Conservation (phyloP, 768 basidiomycete genomes). For the Phanerochaete carnosa region DNA sequence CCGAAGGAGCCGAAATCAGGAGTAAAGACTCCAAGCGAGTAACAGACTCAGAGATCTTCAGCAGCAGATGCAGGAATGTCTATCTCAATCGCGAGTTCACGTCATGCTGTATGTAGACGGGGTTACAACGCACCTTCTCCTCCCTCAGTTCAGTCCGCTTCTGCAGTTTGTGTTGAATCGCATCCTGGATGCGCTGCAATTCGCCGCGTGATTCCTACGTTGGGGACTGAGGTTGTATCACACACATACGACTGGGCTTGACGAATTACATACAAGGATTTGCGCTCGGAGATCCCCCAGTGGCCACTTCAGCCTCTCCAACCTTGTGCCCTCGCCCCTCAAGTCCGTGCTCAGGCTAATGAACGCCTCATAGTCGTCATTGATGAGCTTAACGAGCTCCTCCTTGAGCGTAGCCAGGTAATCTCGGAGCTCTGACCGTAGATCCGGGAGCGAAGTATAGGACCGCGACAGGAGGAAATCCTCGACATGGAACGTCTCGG, state of each 20-base stretch:
- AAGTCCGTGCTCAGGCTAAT: slow-evolving; percentile 94
- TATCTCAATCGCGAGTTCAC: slow-evolving; percentile 24
- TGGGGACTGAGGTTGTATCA: neutral
- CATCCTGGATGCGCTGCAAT: slow-evolving; percentile 64
- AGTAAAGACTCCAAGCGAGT: slow-evolving; percentile 85
- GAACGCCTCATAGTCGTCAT: slow-evolving; percentile 97
- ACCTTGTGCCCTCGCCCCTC: slow-evolving; percentile 74
- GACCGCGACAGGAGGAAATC: slow-evolving; percentile 84
- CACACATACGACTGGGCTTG: neutral
- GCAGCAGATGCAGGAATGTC: slow-evolving; percentile 81
- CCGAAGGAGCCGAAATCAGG: slow-evolving; percentile 54
- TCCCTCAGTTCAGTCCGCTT: slow-evolving; percentile 76
- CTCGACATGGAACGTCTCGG: slow-evolving; percentile 75
- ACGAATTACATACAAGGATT: slow-evolving; percentile 54
- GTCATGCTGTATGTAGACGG: neutral
- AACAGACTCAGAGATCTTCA: slow-evolving; percentile 91
- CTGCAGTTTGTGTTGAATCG: slow-evolving; percentile 74
- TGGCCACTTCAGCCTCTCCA: slow-evolving; percentile 67
- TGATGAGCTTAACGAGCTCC: slow-evolving; percentile 93
- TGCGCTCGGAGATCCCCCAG: slow-evolving; percentile 58
- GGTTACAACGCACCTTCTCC: slow-evolving; percentile 60
- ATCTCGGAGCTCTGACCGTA: slow-evolving; percentile 82
- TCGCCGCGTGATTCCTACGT: slow-evolving; percentile 60
- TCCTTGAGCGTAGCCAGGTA: slow-evolving; percentile 85
- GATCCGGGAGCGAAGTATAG: slow-evolving; percentile 81